Evolutionary conservation across 257 asterid genomes (phyloP), one percentile per base, ranked within the genome.

Genomic region (Plantago ovata): DNA sequence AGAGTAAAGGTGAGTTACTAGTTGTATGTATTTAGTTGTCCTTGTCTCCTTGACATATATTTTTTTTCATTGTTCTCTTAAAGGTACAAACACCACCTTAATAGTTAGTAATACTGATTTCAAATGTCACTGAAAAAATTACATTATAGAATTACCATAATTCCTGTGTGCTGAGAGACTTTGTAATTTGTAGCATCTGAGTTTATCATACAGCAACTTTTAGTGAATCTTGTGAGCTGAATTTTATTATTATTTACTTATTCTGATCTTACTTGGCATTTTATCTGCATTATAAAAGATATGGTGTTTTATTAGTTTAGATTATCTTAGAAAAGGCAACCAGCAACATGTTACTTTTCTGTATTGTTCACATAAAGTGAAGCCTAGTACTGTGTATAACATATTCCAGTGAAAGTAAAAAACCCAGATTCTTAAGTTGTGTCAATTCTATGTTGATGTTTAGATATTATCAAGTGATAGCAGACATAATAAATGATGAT

Each of bases 1-100:
- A 72, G 70, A 78, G 94, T 79, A 52, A 78, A 92, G 95, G 98
- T 92, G 70, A 68, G 85, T 61, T 59, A 65, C 44, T 49, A n/a
- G 7, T 40, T 65, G 53, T 47, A 49, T 54, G 51, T 60, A 22
- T 60, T 28, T 63, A 56, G 39, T 59, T 62, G 62, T 42, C 61
- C 64, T 55, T 53, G 48, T 62, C 63, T 42, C 61, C 64, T 55
- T 53, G 48, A 10, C 13, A 48, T 19, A n/a, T 14, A 46, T 9
- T 3, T 13, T 48, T 32, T 38, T 49, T 15, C 8, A 13, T 24
- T 38, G 8, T 44, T 62, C 51, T 43, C 32, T 39, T 32, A 19
- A 61, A 16, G 20, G 16, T 60, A 20, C 41, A 6, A 19, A 16
- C 8, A 18, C 13, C 43, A 3, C 36, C 11, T 13, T 40, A 32